Evolutionary conservation across 441 rosid species (phyloP), one percentile per base, ranked within the genome.

Genomic region (Populus hybrid): DNA sequence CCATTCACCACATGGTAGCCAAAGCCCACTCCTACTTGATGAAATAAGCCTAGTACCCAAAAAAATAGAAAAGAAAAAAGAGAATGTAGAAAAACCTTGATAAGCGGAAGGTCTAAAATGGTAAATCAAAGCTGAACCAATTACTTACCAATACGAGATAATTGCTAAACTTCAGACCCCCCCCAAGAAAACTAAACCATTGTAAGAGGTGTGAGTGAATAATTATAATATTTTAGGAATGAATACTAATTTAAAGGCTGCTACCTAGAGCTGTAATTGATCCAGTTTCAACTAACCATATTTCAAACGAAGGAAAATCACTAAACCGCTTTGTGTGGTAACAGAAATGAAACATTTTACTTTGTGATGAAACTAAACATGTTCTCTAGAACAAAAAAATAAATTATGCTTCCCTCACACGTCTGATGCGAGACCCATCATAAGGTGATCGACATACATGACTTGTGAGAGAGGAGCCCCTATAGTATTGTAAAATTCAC

Each of bases 31-130:
- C 76, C 50, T 76, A 75, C 89, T 70, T 84, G 92, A 53, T 83
- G 87, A n/a, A n/a, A n/a, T n/a, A n/a, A n/a, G n/a, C 84, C 97
- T 90, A 89, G 59, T n/a, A n/a, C 78, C 2, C 61, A 4, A 72
- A 79, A 66, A 67, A 34, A 72, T 12, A 30, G 40, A 32, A 26
- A 63, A 46, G 23, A 69, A 42, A 72, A 21, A 8, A 16, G n/a
- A 12, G 21, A 24, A n/a, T n/a, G n/a, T n/a, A n/a, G 18, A 57
- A 24, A 32, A 46, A 72, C 8, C 24, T 11, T 5, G 30, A 65
- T 32, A 12, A 68, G 61, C 5, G 35, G 67, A 24, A 30, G 24
- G 46, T 4, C 1, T 66, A 32, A 9, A 10, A 5, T 10, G 12
- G 9, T 30, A 30, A 30, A n/a, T 30, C 32, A 40, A 69, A 40